Percentiles rank a stretch among this genome's conserved stretches.
These are phyloP conservation scores for Schizochytrium sp. DNA, from an alignment of 108 stramenopile genomes.

Conservation along the genomic window DNA sequence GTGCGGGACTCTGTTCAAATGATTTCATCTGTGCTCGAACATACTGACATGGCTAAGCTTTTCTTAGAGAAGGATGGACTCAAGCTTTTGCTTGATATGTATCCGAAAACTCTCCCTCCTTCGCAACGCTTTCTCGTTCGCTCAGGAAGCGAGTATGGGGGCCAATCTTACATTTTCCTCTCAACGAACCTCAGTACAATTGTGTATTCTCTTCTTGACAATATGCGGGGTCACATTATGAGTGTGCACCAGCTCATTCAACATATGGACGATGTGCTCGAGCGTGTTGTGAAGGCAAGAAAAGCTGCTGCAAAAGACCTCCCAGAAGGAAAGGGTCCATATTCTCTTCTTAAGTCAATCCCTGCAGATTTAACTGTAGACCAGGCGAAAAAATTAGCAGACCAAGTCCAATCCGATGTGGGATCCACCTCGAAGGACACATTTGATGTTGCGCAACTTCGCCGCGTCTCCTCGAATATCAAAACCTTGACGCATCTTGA, in stretches of 20 bases:
- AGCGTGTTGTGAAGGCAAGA: constrained; percentile 18
- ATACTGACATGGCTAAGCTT: not conserved
- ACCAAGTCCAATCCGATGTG: not conserved
- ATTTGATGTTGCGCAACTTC: not conserved
- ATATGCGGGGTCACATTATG: too few relatives aligned
- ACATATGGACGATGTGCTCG: not conserved
- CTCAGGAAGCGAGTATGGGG: not conserved
- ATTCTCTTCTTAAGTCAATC: not conserved
- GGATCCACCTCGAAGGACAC: not conserved
- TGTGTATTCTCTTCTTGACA: not conserved
- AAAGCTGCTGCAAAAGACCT: constrained; percentile 16
- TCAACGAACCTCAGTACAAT: not conserved
- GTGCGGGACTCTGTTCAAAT: constrained; percentile 1
- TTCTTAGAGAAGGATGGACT: constrained; percentile 41
- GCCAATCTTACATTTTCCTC: not conserved
- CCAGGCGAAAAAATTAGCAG: not conserved
- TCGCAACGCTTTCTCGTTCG: constrained; percentile 35
- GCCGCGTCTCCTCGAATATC: constrained; percentile 8
- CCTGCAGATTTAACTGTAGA: not conserved
- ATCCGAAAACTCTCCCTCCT: constrained; percentile 10
- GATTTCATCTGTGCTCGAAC: constrained; percentile 18
- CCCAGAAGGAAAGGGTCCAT: not conserved
- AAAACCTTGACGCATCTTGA: constrained; percentile 19
- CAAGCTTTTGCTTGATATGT: constrained; percentile 48
- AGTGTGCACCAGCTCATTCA: not conserved